Evolutionary conservation across 768 basidiomycete species (phyloP).

Genomic region (Mrakia gelida): DNA sequence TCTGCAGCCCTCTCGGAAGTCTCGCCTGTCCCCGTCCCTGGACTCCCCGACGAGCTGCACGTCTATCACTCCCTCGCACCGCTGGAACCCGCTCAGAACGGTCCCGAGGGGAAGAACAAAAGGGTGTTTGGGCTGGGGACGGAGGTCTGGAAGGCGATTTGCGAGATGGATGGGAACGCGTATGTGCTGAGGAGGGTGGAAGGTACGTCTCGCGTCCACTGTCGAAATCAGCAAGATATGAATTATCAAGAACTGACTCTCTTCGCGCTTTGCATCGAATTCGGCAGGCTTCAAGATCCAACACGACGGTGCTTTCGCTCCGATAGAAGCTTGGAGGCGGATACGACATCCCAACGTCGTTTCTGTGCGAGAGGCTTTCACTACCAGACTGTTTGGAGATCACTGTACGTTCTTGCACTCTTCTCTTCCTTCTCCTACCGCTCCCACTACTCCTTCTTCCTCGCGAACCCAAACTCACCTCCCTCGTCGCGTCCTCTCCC

Average conservation of each 20-base stretch:
- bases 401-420: constrained; percentile 68
- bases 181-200: constrained; percentile 81
- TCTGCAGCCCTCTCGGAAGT: constrained; percentile 50
- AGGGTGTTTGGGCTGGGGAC: constrained; percentile 76
- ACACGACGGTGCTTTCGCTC: constrained; percentile 72
- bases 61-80: constrained; percentile 84
- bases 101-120: constrained; percentile 49
- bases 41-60: constrained; percentile 72
- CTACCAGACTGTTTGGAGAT: constrained; percentile 85
- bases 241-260: no score
- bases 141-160: constrained; percentile 76
- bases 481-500: neutral
- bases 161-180: constrained; percentile 66
- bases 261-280: no score
- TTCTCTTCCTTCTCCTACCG: neutral
- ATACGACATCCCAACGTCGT: constrained; percentile 83
- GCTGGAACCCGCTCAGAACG: constrained; percentile 51
- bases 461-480: neutral
- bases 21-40: constrained; percentile 35
- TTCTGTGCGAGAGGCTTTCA: constrained; percentile 83
- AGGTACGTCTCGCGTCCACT: no score
- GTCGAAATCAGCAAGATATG: no score
- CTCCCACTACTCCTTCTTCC: neutral
- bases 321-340: constrained; percentile 79
- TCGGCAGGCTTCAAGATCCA: constrained; percentile 71